Evolutionary conservation across 495 filamentous ascomycete species (phyloP).

Genomic region (Trypethelium eluteriae): DNA sequence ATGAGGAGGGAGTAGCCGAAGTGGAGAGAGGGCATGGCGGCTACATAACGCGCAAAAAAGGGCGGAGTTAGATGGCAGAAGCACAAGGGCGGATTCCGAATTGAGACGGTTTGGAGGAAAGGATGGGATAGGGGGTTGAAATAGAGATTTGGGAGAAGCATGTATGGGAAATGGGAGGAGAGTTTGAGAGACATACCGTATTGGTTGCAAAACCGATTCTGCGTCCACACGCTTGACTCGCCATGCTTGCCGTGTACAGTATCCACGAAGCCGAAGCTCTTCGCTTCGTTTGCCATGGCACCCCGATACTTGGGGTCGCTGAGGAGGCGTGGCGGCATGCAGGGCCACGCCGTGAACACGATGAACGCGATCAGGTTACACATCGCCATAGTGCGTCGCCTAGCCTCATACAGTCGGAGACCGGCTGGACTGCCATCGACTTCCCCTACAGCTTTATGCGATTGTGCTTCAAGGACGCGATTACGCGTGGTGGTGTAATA

Average conservation of each 20-base stretch:
- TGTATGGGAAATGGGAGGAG: background rate
- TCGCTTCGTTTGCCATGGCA: constrained; percentile 40
- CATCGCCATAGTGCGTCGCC: constrained; percentile 61
- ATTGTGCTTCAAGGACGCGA: constrained; percentile 35
- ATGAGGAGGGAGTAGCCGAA: constrained; percentile 75
- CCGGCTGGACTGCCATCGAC: constrained; percentile 41
- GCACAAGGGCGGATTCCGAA: background rate
- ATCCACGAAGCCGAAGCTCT: constrained; percentile 63
- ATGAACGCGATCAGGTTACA: constrained; percentile 72
- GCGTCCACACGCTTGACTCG: constrained; percentile 61
- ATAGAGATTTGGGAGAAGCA: too few relatives aligned
- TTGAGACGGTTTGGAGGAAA: background rate
- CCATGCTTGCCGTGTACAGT: constrained; percentile 63
- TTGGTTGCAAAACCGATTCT: constrained; percentile 62
- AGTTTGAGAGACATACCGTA: constrained; percentile 39
- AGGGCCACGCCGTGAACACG: constrained; percentile 69
- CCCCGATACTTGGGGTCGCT: constrained; percentile 44
- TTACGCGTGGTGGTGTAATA: constrained; percentile 55
- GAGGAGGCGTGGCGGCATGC: constrained; percentile 71
- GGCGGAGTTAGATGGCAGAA: constrained; percentile 17
- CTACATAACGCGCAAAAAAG: constrained; percentile 45
- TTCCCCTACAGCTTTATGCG: constrained; percentile 34
- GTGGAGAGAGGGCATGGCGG: constrained; percentile 74
- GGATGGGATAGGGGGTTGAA: background rate
- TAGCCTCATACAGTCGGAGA: constrained; percentile 49